These are phyloP conservation scores for Tetrahymena elliotti DNA, from an alignment of 73 alveolate species.

Conservation along the genomic window DNA sequence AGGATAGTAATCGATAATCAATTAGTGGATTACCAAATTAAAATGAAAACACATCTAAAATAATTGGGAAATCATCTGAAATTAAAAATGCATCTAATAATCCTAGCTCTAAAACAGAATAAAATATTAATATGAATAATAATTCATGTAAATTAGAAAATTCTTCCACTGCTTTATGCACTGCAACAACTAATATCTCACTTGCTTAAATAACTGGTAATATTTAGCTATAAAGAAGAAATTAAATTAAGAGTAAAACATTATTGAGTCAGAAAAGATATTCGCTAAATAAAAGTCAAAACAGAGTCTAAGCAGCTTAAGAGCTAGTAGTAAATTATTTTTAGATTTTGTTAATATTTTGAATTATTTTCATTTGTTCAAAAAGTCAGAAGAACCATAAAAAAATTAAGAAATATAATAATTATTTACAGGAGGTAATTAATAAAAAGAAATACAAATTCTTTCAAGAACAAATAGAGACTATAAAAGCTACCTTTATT, in stretches of 20 bases:
- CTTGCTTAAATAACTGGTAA: neutral
- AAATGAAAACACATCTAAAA: neutral
- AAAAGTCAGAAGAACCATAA: neutral
- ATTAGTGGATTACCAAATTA: too few species aligned
- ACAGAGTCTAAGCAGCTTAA: neutral
- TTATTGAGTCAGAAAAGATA: neutral
- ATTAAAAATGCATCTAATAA: neutral
- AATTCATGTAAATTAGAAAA: neutral
- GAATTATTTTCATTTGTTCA: too few species aligned
- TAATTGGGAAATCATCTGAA: neutral
- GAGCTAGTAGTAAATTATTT: neutral
- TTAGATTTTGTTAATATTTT: neutral
- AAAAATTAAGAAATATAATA: neutral
- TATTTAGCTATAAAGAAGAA: neutral
- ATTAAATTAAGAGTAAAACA: neutral
- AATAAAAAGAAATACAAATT: neutral
- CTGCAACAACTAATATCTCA: neutral
- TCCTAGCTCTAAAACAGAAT: too few species aligned
- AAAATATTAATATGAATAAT: too few species aligned
- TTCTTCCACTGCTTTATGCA: neutral
- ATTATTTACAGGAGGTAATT: neutral
- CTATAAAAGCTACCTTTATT: neutral
- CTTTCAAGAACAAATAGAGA: neutral
- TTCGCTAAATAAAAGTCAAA: neutral
- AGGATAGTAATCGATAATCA: too few species aligned